Evolutionary conservation across 2,329 filamentous ascomycete genomes (phyloP), one percentile per base, ranked within the genome.

Genomic region (Clonostachys solani): DNA sequence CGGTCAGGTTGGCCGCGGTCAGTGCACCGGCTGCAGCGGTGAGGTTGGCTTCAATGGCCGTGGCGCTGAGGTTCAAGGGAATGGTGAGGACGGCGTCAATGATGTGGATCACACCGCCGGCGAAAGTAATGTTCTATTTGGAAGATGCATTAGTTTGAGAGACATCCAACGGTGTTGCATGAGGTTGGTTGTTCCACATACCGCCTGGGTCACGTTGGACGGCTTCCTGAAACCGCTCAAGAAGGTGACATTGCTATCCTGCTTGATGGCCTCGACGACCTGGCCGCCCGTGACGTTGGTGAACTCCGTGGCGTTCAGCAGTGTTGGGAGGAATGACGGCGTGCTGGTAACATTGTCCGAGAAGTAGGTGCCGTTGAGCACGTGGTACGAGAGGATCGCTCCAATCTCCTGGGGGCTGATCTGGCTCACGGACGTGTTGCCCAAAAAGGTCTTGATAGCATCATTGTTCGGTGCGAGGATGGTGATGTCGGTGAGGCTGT

Each of bases 1-100:
- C 49, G 0, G 50, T 42, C 13, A 36, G 12, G n/a, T 56, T 54
- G 33, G 43, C 45, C 0, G 50, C 58, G 5, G 54, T 46, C 3
- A 60, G 61, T 1, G 60, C 46, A 6, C 60, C 61, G 12, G 64
- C 36, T 8, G 17, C 36, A 62, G 13, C 52, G 49, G 16, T 61
- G 49, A 6, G 55, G 50, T 3, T 49, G 58, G 15, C 36, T 12
- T 38, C 52, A 10, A 58, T 48, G 35, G 53, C 56, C 12, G 52
- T 58, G 13, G 54, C 2, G 68, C 72, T 19, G 67, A 60, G 38
- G 52, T 59, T 57, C 48, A 49, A 43, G 38, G 57, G 57, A 18
- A 59, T 65, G 4, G 68, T 64, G 23, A 77, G 62, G 23, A 77
- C 63, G 4, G 66, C 66, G 49, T 66, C 55, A 45, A 64, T 44